Conservation (phyloP, 2,329 filamentous ascomycete genomes). For the Neodidymelliopsis sp. region DNA sequence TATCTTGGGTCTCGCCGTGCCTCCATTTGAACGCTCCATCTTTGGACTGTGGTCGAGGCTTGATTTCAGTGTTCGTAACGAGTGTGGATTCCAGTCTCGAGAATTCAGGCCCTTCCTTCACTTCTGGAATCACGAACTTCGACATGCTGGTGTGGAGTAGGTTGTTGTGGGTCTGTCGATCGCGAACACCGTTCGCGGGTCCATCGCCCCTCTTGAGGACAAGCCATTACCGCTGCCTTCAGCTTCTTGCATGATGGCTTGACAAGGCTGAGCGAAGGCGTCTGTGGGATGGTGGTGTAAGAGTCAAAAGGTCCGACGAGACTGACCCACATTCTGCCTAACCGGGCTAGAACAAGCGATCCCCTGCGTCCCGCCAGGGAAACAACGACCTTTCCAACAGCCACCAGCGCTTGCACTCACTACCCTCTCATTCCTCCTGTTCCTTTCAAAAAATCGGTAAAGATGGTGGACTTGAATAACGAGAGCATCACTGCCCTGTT, state of each 20-base stretch:
- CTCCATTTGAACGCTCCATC: not conserved
- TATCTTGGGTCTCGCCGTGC: not conserved
- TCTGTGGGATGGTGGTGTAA: not conserved
- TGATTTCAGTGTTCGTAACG: not conserved
- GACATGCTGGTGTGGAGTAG: not conserved
- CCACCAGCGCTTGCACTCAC: conserved; percentile 8
- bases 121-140: not conserved
- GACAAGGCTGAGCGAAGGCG: no score
- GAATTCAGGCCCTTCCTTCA: not conserved
- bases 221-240: no score
- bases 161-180: not conserved
- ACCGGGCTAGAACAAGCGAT: not conserved
- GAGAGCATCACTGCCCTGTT: conserved; percentile 26
- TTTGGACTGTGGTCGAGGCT: not conserved
- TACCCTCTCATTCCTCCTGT: not conserved
- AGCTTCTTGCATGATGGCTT: no score
- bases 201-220: no score
- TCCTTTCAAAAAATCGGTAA: not conserved
- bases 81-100: not conserved
- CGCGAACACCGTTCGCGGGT: not conserved
- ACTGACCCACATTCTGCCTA: not conserved
- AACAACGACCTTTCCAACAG: not conserved
- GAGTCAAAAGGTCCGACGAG: not conserved
- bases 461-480: conserved; percentile 24
- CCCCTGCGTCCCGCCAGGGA: not conserved